Evolutionary conservation across 345 rosid species (phyloP), one percentile per base, ranked within the genome.

Genomic region (Populus pruinosa): DNA sequence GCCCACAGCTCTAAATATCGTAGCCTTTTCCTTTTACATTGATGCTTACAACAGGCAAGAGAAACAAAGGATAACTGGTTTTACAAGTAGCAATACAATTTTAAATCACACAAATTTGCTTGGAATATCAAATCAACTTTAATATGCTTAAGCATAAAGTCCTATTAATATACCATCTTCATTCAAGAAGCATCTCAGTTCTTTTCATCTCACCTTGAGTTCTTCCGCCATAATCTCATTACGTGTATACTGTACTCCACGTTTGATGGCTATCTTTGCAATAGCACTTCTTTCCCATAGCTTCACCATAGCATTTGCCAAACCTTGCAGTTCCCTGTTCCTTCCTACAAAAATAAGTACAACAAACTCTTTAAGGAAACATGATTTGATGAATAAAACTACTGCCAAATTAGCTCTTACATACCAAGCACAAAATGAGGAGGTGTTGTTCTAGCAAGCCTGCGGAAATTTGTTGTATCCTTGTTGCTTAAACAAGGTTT

Each of bases 181-280:
- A 47, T 31, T 33, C 39, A 67, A 50, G 36, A 62, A 29, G 62
- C 41, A 67, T 23, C 12, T 75, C 29, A 38, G n/a, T 59, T 47
- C 61, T 2, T 69, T 23, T 29, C 14, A 50, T 76, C 88, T 79
- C 69, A 92, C 97, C 97, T 88, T 90, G 36, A 95, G 97, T 73
- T 93, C 98, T 77, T 91, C 98, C 3, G 98, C 96, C 99, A 95
- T 95, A 80, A 97, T 88, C 80, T 95, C 99, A 81, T 91, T 95
- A 55, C 91, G 79, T 17, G 97, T 91, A 82, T 91, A 90, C 82
- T 76, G 86, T 25, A 95, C 96, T 47, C 93, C 91, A 1, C 94
- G 98, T 81, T 95, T 95, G 79, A 95, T 87, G 33, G 99, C 99
- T 81, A 95, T 93, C 85, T 95, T 95, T 49, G 98, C 94, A 39